Conservation (phyloP, 2,329 filamentous ascomycete genomes). For the Cladosporium sp. region DNA sequence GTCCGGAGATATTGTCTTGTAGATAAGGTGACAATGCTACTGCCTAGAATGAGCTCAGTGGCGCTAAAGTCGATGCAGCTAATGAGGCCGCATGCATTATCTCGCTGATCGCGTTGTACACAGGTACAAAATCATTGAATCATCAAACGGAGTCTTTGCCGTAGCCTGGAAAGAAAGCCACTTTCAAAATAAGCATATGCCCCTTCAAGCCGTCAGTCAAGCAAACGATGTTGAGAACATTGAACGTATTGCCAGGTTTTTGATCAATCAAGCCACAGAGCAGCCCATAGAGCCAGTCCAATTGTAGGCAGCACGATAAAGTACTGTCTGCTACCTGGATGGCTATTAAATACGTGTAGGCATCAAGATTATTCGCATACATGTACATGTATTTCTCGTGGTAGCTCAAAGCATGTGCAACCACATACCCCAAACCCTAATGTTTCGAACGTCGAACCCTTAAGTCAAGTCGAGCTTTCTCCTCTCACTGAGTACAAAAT, state of each 20-base stretch:
- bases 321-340: background rate
- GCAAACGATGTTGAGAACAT: no score
- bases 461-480: background rate
- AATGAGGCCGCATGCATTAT: background rate
- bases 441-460: background rate
- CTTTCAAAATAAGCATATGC: background rate
- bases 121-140: background rate
- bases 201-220: no score
- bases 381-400: background rate
- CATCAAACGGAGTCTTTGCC: background rate
- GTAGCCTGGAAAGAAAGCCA: background rate
- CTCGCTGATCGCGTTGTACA: background rate
- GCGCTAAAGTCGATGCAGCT: background rate
- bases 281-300: background rate
- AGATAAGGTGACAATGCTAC: background rate
- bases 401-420: background rate
- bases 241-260: background rate
- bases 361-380: background rate
- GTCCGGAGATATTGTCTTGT: background rate
- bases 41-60: background rate
- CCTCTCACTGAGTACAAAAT: background rate
- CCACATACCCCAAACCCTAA: background rate
- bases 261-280: background rate
- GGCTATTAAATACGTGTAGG: background rate
- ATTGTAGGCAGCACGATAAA: background rate